These are phyloP conservation scores for Aristolochia contorta DNA, from an alignment of 164 flowering plant genomes.

Conservation along the genomic window DNA sequence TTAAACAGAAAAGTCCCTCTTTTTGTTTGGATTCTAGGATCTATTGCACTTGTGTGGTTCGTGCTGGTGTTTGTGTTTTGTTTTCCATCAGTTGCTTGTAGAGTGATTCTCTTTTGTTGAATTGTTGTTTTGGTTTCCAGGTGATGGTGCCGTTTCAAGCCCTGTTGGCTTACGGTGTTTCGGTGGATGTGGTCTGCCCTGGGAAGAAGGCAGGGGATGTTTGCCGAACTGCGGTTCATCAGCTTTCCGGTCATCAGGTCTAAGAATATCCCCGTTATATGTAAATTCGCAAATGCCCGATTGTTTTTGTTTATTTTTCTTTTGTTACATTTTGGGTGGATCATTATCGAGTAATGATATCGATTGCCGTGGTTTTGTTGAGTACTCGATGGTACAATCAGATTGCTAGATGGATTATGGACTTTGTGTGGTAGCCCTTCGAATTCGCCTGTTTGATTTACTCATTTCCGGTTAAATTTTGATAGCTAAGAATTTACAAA, in stretches of 20 bases:
- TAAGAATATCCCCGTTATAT: not conserved
- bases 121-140: slow-evolving; percentile 25
- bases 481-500: too few species aligned
- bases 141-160: slow-evolving; percentile 98
- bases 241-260: slow-evolving; percentile 15
- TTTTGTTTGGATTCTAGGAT: not conserved
- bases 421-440: too few species aligned
- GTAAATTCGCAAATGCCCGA: not conserved
- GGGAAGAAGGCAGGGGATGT: slow-evolving; percentile 86
- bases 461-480: too few species aligned
- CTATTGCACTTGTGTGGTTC: not conserved
- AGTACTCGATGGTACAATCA: too few species aligned
- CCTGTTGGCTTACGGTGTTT: slow-evolving; percentile 65
- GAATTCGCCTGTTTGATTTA: too few species aligned
- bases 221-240: slow-evolving; percentile 80
- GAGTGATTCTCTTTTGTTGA: not conserved
- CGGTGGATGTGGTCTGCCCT: slow-evolving; percentile 85
- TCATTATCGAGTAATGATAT: too few species aligned
- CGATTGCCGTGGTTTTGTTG: too few species aligned
- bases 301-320: not conserved
- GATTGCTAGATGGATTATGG: too few species aligned
- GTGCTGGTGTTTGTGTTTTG: not conserved
- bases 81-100: not conserved
- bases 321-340: too few species aligned
- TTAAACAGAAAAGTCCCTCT: too few species aligned